Percentiles rank a stretch among this genome's conserved stretches.
These are phyloP conservation scores for Solanum hybrid DNA, from an alignment of 305 asterid species.

Conservation along the genomic window DNA sequence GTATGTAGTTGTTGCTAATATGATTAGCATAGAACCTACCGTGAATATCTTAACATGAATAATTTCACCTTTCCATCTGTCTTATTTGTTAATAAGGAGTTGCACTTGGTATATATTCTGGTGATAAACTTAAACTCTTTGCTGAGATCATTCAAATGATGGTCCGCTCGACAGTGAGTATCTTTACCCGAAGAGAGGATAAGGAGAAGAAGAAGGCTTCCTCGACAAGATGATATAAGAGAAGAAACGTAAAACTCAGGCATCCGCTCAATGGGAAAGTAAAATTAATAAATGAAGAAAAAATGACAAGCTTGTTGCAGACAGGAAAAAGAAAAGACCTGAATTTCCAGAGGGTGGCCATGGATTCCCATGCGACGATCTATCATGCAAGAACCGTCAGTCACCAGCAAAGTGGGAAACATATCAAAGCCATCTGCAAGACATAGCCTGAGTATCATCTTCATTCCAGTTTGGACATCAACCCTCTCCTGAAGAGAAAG, in stretches of 20 bases:
- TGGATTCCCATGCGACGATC: constrained; percentile 98
- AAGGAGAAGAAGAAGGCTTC: not conserved
- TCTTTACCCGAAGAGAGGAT: not conserved
- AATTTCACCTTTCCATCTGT: not conserved
- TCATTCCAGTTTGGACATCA: constrained; percentile 88
- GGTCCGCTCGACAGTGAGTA: not conserved
- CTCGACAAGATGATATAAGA: not conserved
- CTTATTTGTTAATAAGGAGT: not conserved
- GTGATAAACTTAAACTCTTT: not conserved
- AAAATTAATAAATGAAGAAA: not conserved
- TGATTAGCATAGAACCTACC: not conserved
- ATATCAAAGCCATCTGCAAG: constrained; percentile 92
- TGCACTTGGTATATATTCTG: not conserved
- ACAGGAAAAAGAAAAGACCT: constrained; percentile 27
- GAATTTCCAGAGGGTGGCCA: constrained; percentile 95
- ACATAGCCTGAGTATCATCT: constrained; percentile 81
- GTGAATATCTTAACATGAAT: not conserved
- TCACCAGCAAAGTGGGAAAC: constrained; percentile 86
- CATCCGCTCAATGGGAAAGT: not conserved
- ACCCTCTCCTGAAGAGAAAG: constrained; percentile 79
- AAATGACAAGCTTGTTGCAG: not conserved
- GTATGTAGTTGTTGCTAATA: not conserved
- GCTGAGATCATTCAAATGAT: not conserved
- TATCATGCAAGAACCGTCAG: constrained; percentile 94
- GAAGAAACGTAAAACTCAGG: not conserved